A percentile compares a stretch with the other conserved stretches of the same genome.
Evolutionary conservation across 306 rosid species (phyloP).

Genomic region (Coriaria nepalensis): DNA sequence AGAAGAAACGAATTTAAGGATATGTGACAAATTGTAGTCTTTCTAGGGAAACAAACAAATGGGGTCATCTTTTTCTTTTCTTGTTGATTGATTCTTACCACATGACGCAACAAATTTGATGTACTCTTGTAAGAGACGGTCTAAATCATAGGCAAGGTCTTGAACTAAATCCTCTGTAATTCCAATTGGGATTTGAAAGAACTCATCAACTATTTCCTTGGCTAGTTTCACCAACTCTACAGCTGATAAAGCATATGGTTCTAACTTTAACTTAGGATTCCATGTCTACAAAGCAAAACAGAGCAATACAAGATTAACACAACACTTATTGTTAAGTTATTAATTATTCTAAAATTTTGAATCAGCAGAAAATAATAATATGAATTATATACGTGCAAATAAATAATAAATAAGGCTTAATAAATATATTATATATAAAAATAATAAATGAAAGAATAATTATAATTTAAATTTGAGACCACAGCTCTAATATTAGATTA

Average conservation of each 20-base stretch:
- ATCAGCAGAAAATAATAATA: no score
- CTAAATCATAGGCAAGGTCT: slow-evolving; percentile 70
- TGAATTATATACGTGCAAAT: no score
- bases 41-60: not conserved
- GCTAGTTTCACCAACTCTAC: slow-evolving; percentile 47
- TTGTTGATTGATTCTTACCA: no score
- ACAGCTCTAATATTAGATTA: no score
- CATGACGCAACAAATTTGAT: slow-evolving; percentile 63
- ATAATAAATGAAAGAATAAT: no score
- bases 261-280: slow-evolving; percentile 90
- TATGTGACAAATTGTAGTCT: no score
- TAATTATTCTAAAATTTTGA: no score
- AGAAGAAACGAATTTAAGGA: not conserved
- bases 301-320: no score
- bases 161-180: slow-evolving; percentile 56
- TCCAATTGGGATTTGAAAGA: slow-evolving; percentile 69
- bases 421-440: no score
- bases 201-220: slow-evolving; percentile 42
- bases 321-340: no score
- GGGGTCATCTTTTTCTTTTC: not conserved
- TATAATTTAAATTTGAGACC: no score
- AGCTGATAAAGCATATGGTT: slow-evolving; percentile 66
- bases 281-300: slow-evolving; percentile 45
- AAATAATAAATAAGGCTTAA: no score
- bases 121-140: slow-evolving; percentile 48